Evolutionary conservation across 2,329 filamentous ascomycete genomes (phyloP).

Genomic region (Lomentospora prolificans): DNA sequence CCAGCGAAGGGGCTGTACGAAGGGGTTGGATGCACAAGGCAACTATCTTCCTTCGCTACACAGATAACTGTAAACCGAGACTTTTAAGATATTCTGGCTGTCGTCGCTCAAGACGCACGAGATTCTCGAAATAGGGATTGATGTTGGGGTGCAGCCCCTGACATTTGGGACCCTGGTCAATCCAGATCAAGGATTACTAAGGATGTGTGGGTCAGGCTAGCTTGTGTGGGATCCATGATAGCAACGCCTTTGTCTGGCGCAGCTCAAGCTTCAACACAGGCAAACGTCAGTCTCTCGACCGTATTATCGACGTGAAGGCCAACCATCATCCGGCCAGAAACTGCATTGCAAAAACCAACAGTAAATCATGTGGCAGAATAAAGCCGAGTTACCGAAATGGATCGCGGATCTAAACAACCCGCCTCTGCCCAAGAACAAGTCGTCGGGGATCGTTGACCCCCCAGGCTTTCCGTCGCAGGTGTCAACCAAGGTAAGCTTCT

Average conservation of each 20-base stretch:
- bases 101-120: no score
- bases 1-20: no score
- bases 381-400: constrained; percentile 39
- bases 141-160: no score
- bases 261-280: neutral
- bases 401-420: constrained; percentile 68
- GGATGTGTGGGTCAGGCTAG: no score
- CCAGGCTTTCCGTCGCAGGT: constrained; percentile 62
- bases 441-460: constrained; percentile 65
- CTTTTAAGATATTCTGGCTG: no score
- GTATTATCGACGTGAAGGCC: no score
- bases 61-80: no score
- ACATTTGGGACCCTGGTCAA: no score
- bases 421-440: constrained; percentile 56
- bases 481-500: constrained; percentile 43
- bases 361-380: constrained; percentile 3
- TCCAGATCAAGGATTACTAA: no score
- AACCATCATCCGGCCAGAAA: neutral
- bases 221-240: neutral
- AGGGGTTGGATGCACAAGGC: no score
- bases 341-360: neutral
- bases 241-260: neutral
- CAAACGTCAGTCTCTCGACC: neutral
- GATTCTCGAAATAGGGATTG: no score
- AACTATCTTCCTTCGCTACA: no score